These are phyloP conservation scores for Candida montana DNA, from an alignment of 805 yeast genomes.

Conservation along the genomic window DNA sequence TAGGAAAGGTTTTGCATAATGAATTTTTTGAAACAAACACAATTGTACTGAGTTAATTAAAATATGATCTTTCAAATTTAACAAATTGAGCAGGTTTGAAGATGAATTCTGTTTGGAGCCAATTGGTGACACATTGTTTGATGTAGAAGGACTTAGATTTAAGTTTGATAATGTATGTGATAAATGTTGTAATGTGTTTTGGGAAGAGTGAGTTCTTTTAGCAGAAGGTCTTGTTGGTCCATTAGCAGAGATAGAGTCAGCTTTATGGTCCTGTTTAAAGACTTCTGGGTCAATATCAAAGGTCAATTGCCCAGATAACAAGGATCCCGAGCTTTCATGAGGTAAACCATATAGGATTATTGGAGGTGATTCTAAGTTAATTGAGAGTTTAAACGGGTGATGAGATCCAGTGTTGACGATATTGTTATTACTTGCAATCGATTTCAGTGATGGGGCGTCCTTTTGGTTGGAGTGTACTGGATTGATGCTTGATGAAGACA, in stretches of 20 bases:
- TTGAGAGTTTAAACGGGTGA: constrained; percentile 42
- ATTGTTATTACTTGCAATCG: constrained; percentile 12
- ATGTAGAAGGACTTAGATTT: constrained; percentile 22
- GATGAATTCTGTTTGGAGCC: constrained; percentile 19
- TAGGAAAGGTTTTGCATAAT: constrained; percentile 59
- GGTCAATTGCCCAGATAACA: constrained; percentile 72
- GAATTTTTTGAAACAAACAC: constrained; percentile 66
- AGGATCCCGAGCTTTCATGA: constrained; percentile 75
- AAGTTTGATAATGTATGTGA: constrained; percentile 21
- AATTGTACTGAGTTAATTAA: constrained; percentile 55
- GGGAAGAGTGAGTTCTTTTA: constrained; percentile 15
- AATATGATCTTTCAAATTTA: constrained; percentile 36
- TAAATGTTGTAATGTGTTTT: constrained; percentile 18
- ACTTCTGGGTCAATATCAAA: constrained; percentile 42
- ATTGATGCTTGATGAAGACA: constrained; percentile 13
- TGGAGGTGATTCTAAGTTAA: constrained; percentile 87
- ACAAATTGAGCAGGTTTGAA: constrained; percentile 23
- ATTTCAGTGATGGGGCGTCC: not conserved
- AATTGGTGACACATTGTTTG: constrained; percentile 20
- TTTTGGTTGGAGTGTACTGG: not conserved
- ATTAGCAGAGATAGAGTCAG: constrained; percentile 9
- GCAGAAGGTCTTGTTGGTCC: constrained; percentile 18
- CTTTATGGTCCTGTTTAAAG: constrained; percentile 11
- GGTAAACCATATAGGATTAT: constrained; percentile 78
- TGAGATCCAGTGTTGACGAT: constrained; percentile 16